Conservation (phyloP, 2,329 filamentous ascomycete species). For the Bipolaris victoriae region DNA sequence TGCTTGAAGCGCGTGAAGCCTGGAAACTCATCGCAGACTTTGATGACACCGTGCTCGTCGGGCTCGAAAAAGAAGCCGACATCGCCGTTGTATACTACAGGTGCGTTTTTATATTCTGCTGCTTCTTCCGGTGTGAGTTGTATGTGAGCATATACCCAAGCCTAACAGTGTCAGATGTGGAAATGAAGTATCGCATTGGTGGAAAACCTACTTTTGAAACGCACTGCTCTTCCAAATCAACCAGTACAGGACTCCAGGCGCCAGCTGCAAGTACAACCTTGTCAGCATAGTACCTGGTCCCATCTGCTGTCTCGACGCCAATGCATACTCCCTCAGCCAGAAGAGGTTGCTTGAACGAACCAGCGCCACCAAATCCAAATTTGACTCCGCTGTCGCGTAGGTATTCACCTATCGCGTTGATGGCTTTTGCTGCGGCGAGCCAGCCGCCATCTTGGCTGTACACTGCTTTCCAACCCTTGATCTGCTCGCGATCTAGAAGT, state of each 20-base stretch:
- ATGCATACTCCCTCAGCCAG: conserved; percentile 48
- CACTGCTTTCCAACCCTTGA: conserved; percentile 57
- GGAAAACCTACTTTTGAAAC: conserved; percentile 58
- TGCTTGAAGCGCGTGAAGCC: conserved; percentile 51
- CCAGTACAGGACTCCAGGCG: conserved; percentile 39
- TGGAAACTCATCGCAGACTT: conserved; percentile 64
- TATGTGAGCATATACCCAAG: conserved; percentile 63
- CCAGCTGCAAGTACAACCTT: conserved; percentile 55
- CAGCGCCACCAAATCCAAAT: conserved; percentile 53
- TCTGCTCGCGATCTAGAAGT: conserved; percentile 49
- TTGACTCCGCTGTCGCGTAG: conserved; percentile 50
- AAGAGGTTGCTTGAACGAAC: conserved; percentile 54
- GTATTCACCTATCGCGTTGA: conserved; percentile 54
- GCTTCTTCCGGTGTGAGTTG: conserved; percentile 57
- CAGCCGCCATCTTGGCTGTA: conserved; percentile 55
- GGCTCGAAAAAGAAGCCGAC: conserved; percentile 60
- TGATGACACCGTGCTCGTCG: conserved; percentile 54
- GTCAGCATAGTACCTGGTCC: conserved; percentile 52
- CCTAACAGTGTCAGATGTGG: conserved; percentile 25
- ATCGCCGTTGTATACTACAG: conserved; percentile 61
- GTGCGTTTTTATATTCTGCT: conserved; percentile 57
- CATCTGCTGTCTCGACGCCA: conserved; percentile 52
- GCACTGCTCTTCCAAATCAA: conserved; percentile 42
- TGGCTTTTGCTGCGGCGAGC: conserved; percentile 57
- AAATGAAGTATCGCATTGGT: background rate